Base-by-base conservation (phyloP, 768 basidiomycete genomes). In the Boletus vinaceobasis region DNA sequence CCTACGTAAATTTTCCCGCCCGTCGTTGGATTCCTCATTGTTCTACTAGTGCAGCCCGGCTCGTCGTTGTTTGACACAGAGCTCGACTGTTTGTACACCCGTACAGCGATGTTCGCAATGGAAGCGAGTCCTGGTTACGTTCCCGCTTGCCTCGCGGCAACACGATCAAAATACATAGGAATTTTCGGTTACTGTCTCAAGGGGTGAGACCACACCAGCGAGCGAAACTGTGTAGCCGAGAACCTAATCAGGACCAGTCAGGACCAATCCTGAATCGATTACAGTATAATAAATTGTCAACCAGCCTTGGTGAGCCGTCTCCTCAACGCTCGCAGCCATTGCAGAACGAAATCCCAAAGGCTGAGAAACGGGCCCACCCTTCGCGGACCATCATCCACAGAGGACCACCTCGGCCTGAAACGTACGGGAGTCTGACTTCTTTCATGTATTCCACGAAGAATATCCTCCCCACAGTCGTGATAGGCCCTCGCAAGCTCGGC, bases 401-500 rank as follows among this genome's bases (percentile, higher is more conserved):
- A 43, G 40, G 51, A 48, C 44, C 43, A 48, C 37, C 54, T 47
- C 29, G 54, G 43, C 51, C 54, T 40, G 23, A 32, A 49, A 45
- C 5, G 49, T 36, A 36, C 42, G 8, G 46, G 21, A 26, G 17
- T 53, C 31, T 48, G 49, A 49, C 58, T 52, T 47, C 70, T 62
- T 54, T 70, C 70, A 32, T 55, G 61, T 35, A 82, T 63, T 19
- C 72, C 78, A 48, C 61, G 56, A 52, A 80, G 56, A 52, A 90
- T 82, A 10, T 80, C 82, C 54, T 79, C 78, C 6, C 69, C 82
- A 38, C 77, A 76, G 7, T 76, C 79, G 31, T 75, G 66, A 61
- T 80, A 88, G 42, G 78, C 65, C 58, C 70, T 76, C 55, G 76
- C 76, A 11, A 93, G 73, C 72, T 93, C 91, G 19, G 66, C 71